Conservation (phyloP, 257 asterid species). For the Henckelia pumila region DNA sequence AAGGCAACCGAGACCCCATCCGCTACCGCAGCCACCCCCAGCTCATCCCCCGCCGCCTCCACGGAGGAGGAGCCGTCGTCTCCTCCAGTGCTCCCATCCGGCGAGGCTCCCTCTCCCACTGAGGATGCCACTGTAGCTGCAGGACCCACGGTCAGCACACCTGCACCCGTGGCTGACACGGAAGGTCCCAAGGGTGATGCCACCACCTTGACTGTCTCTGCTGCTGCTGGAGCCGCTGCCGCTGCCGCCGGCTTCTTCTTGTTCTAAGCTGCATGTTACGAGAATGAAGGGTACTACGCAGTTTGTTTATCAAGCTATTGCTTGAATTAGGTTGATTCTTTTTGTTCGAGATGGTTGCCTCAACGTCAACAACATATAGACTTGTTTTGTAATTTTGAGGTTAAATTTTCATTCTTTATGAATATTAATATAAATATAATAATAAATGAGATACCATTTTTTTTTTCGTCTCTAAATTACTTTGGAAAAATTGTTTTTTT, state of each 20-base stretch:
- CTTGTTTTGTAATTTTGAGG: no score
- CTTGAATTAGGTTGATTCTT: no score
- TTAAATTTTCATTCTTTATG: no score
- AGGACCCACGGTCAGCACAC: slow-evolving; percentile 31
- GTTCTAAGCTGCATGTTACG: slow-evolving; percentile 25
- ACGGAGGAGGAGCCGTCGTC: slow-evolving; percentile 40
- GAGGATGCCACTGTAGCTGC: slow-evolving; percentile 2
- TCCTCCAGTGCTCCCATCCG: slow-evolving; percentile 40
- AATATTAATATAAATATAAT: no score
- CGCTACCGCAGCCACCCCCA: background rate
- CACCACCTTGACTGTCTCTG: slow-evolving; percentile 45
- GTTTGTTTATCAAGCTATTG: no score
- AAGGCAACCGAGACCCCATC: slow-evolving; percentile 10
- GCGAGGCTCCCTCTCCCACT: slow-evolving; percentile 27
- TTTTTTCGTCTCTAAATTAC: no score
- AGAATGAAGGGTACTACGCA: no score
- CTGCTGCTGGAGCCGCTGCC: slow-evolving; percentile 32
- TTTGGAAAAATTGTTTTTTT: no score
- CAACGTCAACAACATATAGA: no score
- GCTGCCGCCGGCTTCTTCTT: slow-evolving; percentile 47
- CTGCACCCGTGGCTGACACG: background rate
- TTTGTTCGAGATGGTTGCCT: no score
- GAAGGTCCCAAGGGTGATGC: slow-evolving; percentile 23
- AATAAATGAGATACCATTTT: no score
- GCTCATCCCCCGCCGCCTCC: slow-evolving; percentile 25